Percentiles rank a stretch among this genome's conserved stretches.
phyloP scores from a whole-genome alignment of 2,329 filamentous ascomycete genomes.

The Beauveria sp. region DNA sequence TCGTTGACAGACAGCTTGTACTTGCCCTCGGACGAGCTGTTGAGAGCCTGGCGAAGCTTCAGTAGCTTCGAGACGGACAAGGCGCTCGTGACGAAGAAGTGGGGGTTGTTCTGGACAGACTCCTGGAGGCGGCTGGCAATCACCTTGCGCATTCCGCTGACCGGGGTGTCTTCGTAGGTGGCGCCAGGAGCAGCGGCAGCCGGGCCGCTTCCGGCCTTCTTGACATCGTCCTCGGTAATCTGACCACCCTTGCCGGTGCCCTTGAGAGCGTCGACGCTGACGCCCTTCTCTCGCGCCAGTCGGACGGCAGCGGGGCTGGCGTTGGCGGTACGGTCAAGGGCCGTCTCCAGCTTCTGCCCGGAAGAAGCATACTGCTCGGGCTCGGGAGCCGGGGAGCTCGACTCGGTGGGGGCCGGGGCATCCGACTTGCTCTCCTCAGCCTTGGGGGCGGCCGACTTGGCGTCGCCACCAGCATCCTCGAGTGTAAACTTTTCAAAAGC shows the following conservation, averaged over 20 bases:
- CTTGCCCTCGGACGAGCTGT: constrained; percentile 78
- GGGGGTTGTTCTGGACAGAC: constrained; percentile 88
- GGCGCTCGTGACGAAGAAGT: constrained; percentile 91
- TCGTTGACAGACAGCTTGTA: constrained; percentile 99
- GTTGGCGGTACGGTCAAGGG: constrained; percentile 74
- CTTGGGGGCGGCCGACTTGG: constrained; percentile 56
- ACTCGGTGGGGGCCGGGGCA: constrained; percentile 48
- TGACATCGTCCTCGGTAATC: constrained; percentile 87
- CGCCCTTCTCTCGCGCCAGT: constrained; percentile 76
- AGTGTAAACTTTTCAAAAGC: constrained; percentile 85
- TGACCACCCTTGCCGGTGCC: constrained; percentile 78
- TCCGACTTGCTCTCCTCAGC: constrained; percentile 60
- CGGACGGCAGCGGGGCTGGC: constrained; percentile 68
- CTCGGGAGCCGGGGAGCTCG: constrained; percentile 36
- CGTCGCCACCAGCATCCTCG: constrained; percentile 82
- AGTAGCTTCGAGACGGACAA: constrained; percentile 92
- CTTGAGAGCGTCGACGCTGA: constrained; percentile 72
- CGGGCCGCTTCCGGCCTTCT: constrained; percentile 62
- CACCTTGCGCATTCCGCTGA: constrained; percentile 93
- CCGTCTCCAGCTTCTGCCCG: constrained; percentile 70
- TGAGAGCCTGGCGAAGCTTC: constrained; percentile 91
- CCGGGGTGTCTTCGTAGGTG: constrained; percentile 74
- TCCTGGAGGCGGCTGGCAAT: constrained; percentile 85
- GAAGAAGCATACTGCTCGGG: constrained; percentile 66
- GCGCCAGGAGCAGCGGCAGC: constrained; percentile 50